These are phyloP conservation scores for Ophiostoma ulmi DNA, from an alignment of 2,329 filamentous ascomycete genomes.

Conservation along the genomic window DNA sequence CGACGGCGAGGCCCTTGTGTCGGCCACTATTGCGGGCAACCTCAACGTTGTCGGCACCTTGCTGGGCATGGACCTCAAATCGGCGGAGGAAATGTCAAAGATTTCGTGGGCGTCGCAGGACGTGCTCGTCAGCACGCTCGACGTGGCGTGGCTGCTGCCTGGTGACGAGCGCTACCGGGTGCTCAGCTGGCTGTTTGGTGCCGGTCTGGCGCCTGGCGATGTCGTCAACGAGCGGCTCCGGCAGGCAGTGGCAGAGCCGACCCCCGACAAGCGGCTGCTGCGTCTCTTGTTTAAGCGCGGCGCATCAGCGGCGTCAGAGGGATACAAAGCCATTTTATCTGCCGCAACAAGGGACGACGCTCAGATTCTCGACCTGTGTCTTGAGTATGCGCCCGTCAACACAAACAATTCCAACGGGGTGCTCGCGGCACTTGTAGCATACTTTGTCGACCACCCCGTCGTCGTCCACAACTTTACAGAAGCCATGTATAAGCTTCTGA, in stretches of 20 bases:
- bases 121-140: background rate
- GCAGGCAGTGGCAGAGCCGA: background rate
- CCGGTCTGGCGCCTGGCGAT: background rate
- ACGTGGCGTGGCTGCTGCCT: background rate
- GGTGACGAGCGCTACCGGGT: background rate
- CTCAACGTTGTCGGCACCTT: background rate
- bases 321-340: background rate
- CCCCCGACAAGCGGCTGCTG: background rate
- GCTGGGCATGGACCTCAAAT: background rate
- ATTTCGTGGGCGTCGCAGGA: background rate
- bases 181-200: background rate
- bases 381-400: background rate
- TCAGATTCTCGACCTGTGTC: background rate
- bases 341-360: background rate
- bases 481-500: background rate
- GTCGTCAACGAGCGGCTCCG: background rate
- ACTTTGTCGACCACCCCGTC: background rate
- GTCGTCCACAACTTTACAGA: background rate
- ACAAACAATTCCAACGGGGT: background rate
- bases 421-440: background rate
- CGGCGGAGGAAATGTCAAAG: background rate
- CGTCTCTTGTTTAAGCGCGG: background rate
- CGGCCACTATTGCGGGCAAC: background rate
- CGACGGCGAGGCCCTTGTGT: background rate
- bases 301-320: background rate